A percentile compares a stretch with the other conserved stretches of the same genome.
Conservation (phyloP, 108 stramenopile species). For the Cyclotella distinguenda region DNA sequence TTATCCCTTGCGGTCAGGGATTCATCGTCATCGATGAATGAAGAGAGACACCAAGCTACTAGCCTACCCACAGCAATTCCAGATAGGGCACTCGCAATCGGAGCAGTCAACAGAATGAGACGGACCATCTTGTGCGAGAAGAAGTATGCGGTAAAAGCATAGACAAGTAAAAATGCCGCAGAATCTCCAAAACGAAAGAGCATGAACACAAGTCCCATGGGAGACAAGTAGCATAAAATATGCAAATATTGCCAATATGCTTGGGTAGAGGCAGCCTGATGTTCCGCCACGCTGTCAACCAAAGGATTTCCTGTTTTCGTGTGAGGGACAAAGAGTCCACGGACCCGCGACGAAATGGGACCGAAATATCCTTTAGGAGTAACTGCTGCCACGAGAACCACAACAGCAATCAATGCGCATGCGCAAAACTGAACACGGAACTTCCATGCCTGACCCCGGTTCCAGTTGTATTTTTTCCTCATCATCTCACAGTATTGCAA, state of each 20-base stretch:
- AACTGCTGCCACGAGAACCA: constrained; percentile 47
- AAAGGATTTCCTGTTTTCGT: constrained; percentile 93
- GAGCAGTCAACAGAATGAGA: constrained; percentile 92
- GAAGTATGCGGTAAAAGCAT: constrained; percentile 91
- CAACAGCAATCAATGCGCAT: constrained; percentile 43
- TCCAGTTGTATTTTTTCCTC: constrained; percentile 49
- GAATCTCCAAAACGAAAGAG: constrained; percentile 79
- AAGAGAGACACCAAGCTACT: constrained; percentile 70
- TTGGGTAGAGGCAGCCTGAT: constrained; percentile 92
- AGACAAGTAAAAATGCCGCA: constrained; percentile 85
- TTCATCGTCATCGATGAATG: constrained; percentile 55
- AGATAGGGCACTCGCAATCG: constrained; percentile 85
- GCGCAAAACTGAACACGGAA: constrained; percentile 63
- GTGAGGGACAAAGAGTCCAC: constrained; percentile 89
- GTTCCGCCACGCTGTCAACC: constrained; percentile 94
- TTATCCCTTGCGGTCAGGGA: constrained; percentile 8
- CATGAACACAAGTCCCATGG: constrained; percentile 90
- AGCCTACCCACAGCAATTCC: constrained; percentile 87
- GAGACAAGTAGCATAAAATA: constrained; percentile 89
- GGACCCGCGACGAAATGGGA: constrained; percentile 78
- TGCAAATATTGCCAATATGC: constrained; percentile 98
- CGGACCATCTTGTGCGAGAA: constrained; percentile 98
- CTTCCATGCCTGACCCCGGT: constrained; percentile 54
- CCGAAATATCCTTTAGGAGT: constrained; percentile 95
- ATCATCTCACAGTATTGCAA: constrained; percentile 71